Percentiles rank a stretch among this genome's conserved stretches.
Evolutionary conservation across 164 flowering plant genomes (phyloP).

Genomic region (Vitis rupestris): DNA sequence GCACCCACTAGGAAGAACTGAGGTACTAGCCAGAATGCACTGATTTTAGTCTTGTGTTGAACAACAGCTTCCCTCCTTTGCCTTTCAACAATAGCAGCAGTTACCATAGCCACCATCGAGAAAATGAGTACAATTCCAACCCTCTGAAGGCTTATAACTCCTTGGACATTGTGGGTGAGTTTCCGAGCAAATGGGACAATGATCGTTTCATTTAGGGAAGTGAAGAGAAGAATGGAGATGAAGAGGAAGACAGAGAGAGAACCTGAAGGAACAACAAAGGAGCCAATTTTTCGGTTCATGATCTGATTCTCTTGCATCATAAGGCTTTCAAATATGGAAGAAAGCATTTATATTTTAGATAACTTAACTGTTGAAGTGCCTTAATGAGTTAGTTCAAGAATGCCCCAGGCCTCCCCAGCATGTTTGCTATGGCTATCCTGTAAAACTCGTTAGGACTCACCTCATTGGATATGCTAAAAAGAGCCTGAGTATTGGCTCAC

Average conservation of each 20-base stretch:
- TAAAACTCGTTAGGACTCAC: no score
- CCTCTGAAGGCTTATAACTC: conserved; percentile 84
- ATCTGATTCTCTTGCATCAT: no score
- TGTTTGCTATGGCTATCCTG: no score
- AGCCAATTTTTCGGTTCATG: conserved; percentile 21
- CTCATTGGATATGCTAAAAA: no score
- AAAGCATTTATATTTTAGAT: no score
- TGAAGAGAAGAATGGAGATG: conserved; percentile 72
- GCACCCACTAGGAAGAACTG: conserved; percentile 95
- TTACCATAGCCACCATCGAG: conserved; percentile 67
- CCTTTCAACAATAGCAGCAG: conserved; percentile 62
- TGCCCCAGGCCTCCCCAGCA: no score
- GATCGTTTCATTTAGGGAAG: conserved; percentile 74
- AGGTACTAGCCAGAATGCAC: conserved; percentile 89
- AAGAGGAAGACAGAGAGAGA: conserved; percentile 75
- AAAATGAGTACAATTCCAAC: conserved; percentile 69
- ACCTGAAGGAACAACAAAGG: conserved; percentile 69
- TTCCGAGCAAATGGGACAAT: conserved; percentile 70
- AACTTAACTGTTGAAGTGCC: no score
- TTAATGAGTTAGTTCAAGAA: no score
- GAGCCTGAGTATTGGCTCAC: no score
- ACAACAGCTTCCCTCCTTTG: conserved; percentile 37
- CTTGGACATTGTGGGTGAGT: conserved; percentile 54
- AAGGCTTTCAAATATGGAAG: no score
- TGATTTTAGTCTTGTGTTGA: conserved; percentile 23